Conservation (phyloP, 2,329 filamentous ascomycete genomes). For the Penicillium capsulatum region DNA sequence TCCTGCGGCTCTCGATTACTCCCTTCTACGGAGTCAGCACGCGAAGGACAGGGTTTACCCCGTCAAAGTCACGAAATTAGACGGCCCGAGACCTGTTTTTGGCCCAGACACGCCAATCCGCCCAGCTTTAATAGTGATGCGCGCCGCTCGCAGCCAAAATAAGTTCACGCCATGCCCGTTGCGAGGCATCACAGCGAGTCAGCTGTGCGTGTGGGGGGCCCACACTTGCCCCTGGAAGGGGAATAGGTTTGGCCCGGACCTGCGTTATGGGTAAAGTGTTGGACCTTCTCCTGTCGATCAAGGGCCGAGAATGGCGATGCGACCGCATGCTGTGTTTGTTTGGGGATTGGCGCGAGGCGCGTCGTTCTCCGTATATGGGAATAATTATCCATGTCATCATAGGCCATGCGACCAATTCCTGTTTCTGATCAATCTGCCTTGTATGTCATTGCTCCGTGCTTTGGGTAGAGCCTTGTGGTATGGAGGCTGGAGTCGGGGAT, state of each 20-base stretch:
- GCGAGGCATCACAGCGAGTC: slow-evolving; percentile 4
- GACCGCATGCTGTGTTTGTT: slow-evolving; percentile 1
- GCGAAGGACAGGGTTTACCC: no score
- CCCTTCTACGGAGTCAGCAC: no score
- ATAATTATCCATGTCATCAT: no score
- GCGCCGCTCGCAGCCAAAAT: slow-evolving; percentile 9
- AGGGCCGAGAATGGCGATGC: slow-evolving; percentile 4
- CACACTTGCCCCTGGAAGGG: neutral
- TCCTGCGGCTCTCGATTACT: no score
- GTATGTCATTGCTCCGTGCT: no score
- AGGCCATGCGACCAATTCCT: no score
- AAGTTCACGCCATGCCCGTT: slow-evolving; percentile 8
- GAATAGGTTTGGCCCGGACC: no score
- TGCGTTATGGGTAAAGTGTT: no score
- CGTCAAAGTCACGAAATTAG: no score
- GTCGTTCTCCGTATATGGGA: neutral
- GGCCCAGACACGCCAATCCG: slow-evolving; percentile 4
- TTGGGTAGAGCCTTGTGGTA: no score
- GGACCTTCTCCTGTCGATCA: slow-evolving; percentile 24
- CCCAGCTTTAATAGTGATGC: slow-evolving; percentile 13
- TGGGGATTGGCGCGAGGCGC: neutral
- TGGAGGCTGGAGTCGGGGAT: no score
- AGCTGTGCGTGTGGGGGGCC: neutral
- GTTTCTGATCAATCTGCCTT: no score
- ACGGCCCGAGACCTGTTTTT: neutral